These are phyloP conservation scores for Cyclotella distinguenda DNA, from an alignment of 108 stramenopile genomes.

Conservation along the genomic window DNA sequence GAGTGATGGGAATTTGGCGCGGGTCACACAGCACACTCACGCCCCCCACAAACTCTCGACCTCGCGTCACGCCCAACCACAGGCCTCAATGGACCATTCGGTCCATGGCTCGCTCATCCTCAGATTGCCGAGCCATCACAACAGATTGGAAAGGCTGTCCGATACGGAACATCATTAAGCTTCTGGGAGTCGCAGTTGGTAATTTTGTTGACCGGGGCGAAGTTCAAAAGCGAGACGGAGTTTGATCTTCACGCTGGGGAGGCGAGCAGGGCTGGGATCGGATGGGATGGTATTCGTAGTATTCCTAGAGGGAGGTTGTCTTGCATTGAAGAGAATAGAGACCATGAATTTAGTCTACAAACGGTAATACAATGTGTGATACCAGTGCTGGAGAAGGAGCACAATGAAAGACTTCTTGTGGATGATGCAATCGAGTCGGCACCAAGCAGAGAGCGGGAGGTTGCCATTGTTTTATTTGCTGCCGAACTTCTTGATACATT, in stretches of 20 bases:
- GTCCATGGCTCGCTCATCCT: constrained; percentile 80
- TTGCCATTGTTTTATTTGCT: constrained; percentile 61
- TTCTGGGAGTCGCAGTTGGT: constrained; percentile 73
- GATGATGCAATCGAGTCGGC: neutral
- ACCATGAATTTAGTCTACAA: constrained; percentile 45
- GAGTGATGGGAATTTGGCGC: no score
- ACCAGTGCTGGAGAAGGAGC: constrained; percentile 54
- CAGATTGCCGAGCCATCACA: constrained; percentile 67
- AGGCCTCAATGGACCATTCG: no score
- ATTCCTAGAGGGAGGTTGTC: constrained; percentile 59
- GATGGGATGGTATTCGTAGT: constrained; percentile 50
- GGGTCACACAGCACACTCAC: no score
- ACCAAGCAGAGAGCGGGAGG: constrained; percentile 43
- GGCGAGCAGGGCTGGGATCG: constrained; percentile 64
- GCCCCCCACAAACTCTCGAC: no score
- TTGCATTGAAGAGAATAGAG: neutral
- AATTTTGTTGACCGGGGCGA: constrained; percentile 78
- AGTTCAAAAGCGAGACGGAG: constrained; percentile 59
- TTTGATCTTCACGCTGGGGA: constrained; percentile 79
- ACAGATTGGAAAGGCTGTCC: constrained; percentile 58
- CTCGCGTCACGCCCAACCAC: no score
- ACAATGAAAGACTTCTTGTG: neutral
- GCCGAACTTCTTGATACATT: constrained; percentile 75
- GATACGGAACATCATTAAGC: constrained; percentile 66
- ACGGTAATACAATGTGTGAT: constrained; percentile 48